Evolutionary conservation across 805 yeast genomes (phyloP), one percentile per base, ranked within the genome.

Genomic region (Yamadazyma paraphyllophila): DNA sequence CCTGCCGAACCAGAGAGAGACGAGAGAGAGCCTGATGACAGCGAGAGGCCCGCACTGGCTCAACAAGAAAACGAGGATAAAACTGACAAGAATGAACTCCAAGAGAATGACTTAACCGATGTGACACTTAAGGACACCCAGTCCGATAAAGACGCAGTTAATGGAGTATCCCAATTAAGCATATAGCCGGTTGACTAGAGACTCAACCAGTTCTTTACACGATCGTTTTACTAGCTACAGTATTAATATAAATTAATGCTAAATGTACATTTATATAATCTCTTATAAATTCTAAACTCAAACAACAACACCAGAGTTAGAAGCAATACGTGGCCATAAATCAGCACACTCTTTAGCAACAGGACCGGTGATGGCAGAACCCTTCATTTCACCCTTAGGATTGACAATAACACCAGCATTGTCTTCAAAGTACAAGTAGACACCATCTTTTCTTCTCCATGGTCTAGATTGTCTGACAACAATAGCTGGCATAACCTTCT

Each of bases 371-470:
- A 94, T 94, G 71, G 99, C 99, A 63, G 99, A 95, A 80, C 99
- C 99, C 85, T 94, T 94, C 99, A 95, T 94, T 81, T 94, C 99
- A 83, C 99, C 99, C 94, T 94, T 94, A 74, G 99, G 99, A 82
- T 94, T 94, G 76, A 94, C 99, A 73, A 94, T 94, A 77, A 95
- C 99, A 85, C 99, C 99, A 61, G 99, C 99, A 73, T 94, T 94
- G 81, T 94, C 99, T 85, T 94, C 99, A 67, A 94, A 94, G 89
- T 94, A 94, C 77, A 94, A 89, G 91, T 76, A 94, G 66, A 90
- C 87, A 87, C 99, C 99, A 73, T 94, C 99, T 85, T 85, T 92
- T 87, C 99, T 89, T 92, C 99, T 92, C 99, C 99, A 94, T 62
- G 99, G 90, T 83, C 91, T 92, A 61, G 99, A 80, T 83, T 94